Percentiles rank a stretch among this genome's conserved stretches.
Conservation (phyloP, 257 asterid genomes). For the Petrea volubilis region DNA sequence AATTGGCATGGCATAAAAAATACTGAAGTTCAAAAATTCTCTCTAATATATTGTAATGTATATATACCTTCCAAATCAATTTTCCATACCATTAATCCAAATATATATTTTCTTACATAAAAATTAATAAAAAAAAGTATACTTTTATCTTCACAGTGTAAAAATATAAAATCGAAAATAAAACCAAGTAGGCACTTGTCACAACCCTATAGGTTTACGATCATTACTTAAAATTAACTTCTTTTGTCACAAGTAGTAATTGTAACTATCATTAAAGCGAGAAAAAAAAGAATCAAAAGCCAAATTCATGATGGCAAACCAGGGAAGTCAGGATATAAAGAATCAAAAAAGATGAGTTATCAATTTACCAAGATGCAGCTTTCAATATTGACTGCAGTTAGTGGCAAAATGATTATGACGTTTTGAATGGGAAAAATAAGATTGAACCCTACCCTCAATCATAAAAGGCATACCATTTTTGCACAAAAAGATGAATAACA, state of each 20-base stretch:
- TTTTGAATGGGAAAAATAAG: background rate
- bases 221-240: background rate
- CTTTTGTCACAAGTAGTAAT: background rate
- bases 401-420: background rate
- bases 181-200: too few species aligned
- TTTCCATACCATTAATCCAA: too few species aligned
- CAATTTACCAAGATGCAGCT: conserved; percentile 3
- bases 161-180: too few species aligned
- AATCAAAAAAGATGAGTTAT: background rate
- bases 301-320: background rate
- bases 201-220: background rate
- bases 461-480: too few species aligned
- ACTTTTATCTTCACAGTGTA: too few species aligned
- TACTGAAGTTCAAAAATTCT: too few species aligned
- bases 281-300: background rate
- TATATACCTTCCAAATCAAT: too few species aligned
- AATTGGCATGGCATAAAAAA: too few species aligned
- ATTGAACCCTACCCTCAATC: background rate
- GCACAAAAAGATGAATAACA: background rate
- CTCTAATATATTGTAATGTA: too few species aligned
- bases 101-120: too few species aligned
- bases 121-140: too few species aligned
- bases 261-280: background rate
- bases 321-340: background rate
- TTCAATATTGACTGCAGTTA: background rate